Evolutionary conservation across 2,329 filamentous ascomycete species (phyloP), one percentile per base, ranked within the genome.

Genomic region (Ophioceras dolichostomum): DNA sequence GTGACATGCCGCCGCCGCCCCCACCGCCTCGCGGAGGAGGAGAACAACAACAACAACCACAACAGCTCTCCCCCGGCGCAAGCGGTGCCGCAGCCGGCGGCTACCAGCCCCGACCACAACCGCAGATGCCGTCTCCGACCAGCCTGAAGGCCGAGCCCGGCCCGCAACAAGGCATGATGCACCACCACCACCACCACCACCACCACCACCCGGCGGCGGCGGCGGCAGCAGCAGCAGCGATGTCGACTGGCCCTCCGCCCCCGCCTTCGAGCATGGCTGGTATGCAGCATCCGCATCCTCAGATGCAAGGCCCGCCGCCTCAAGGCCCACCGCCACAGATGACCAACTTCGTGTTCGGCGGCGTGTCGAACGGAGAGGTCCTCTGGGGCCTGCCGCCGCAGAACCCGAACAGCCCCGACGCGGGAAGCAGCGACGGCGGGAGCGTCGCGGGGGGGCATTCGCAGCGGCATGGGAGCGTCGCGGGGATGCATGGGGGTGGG

Each of bases 331-430:
- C 32, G 40, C 34, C 21, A 16, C 17, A 20, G 38, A 41, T 37
- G 3, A 39, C 38, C 2, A 49, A 46, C 28, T 59, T 62, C 52
- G 60, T 64, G 10, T 69, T 63, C 41, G 58, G 63, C 4, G 65
- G 65, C 6, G 62, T 68, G 1, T 60, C 62, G 4, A 62, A 68
- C 41, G 64, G 65, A 4, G 64, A 70, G 43, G 59, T 58, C 0
- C 50, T 69, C 10, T 70, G 65, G 64, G 54, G 55, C 17, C 40
- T 63, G 7, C 58, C 62, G 10, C 56, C 59, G 2, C 56, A 50
- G 20, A 55, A 57, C 32, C 50, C 54, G 12, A 54, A 56, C 6
- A 32, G 28, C 22, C 67, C 62, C 39, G 63, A 64, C 0, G 61
- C 58, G 34, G 56, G 55, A n/a, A 60, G 59, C 28, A 62, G 59